Conservation (phyloP, 192 early-diverging fungal species). For the Podila verticillata region DNA sequence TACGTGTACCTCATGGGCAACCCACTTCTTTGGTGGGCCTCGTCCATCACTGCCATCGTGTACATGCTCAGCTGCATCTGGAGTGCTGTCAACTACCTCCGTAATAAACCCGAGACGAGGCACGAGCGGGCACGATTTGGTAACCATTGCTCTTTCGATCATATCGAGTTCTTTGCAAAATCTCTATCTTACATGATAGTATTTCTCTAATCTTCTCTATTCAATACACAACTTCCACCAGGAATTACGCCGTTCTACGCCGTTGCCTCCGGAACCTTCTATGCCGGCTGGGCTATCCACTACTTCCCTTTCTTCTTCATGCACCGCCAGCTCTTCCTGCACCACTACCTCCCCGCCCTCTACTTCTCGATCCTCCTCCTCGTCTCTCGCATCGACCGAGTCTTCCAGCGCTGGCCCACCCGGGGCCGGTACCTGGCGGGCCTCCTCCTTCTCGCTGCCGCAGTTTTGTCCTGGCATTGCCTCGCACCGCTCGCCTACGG, state of each 20-base stretch:
- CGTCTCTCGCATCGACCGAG: constrained; percentile 69
- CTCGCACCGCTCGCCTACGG: constrained; percentile 25
- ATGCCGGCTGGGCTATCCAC: constrained; percentile 83
- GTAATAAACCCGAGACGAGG: neutral
- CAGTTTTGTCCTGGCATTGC: constrained; percentile 6
- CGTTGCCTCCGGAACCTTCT: constrained; percentile 67
- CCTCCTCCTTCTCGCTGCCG: neutral
- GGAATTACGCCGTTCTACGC: constrained; percentile 55
- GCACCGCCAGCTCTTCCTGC: constrained; percentile 87
- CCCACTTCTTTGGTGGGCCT: constrained; percentile 85
- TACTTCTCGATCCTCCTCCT: constrained; percentile 85
- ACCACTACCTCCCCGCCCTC: constrained; percentile 95
- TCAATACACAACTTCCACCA: constrained; percentile 2
- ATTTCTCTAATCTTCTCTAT: neutral
- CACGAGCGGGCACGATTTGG: neutral
- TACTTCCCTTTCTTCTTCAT: constrained; percentile 90
- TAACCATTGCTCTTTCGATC: neutral
- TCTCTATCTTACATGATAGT: neutral
- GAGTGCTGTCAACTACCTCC: neutral
- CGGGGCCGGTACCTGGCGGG: constrained; percentile 33
- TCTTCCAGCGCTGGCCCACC: constrained; percentile 39
- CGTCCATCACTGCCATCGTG: constrained; percentile 61
- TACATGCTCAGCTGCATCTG: constrained; percentile 56
- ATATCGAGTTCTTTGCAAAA: neutral
- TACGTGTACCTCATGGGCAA: constrained; percentile 93